Base-by-base conservation (phyloP, 768 basidiomycete genomes). In the Mycena floridula region DNA sequence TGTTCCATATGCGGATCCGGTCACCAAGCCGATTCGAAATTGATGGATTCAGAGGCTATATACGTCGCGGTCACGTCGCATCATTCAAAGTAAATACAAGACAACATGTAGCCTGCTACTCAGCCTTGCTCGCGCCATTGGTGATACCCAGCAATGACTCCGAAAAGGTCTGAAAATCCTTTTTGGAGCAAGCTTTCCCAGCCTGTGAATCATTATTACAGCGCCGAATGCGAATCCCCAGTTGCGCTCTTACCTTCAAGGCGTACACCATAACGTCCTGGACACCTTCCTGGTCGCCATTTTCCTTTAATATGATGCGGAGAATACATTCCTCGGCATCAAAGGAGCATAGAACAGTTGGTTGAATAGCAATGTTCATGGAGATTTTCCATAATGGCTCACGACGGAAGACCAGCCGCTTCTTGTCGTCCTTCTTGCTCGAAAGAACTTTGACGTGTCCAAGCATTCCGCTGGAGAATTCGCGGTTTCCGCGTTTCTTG, bases 331-430 rank as follows among this genome's bases (percentile, higher is more conserved):
- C 81, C 27, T 72, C 69, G 16, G 65, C 61, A 46, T 82, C 77
- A 55, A 71, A 82, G 18, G 74, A 68, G 49, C 79, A 82, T 35
- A 79, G 73, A 35, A 84, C 68, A 7, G 75, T 60, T 7, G 78
- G 65, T 36, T 66, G 66, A 41, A 86, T 55, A 20, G 74, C 73
- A 35, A 81, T 64, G 54, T 82, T 84, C 79, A 84, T 79, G 1
- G 82, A 76, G 1, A 84, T 77, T 53, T 85, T 78, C 69, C 79
- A 77, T 23, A 85, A 59, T 0, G 81, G 83, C 50, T 85, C 83
- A 5, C 83, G 77, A 6, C 82, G 76, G 62, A 86, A 84, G 12
- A 85, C 83, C 83, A 32, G 7, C 15, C 78, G 66, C 49, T 76
- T 68, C n/a, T 66, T 60, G 20, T 58, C 50, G 4, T 69, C 69